Evolutionary conservation across 2,329 filamentous ascomycete species (phyloP).

Genomic region (Samsoniella hepiali): DNA sequence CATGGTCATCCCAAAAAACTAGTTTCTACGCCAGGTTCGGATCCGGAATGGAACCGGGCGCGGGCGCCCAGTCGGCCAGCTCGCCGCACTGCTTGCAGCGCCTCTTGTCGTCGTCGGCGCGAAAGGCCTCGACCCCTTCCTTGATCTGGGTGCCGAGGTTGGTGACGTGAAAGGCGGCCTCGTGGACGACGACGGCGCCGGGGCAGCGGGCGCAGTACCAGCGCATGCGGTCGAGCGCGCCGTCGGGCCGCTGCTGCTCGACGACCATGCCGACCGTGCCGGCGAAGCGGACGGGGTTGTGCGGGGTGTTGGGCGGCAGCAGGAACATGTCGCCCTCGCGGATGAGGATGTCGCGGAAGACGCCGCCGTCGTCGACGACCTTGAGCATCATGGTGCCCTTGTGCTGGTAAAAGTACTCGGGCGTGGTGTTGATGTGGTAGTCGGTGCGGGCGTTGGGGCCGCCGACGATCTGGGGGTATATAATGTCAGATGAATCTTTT

Average conservation of each 20-base stretch:
- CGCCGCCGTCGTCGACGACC: constrained; percentile 67
- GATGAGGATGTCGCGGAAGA: constrained; percentile 83
- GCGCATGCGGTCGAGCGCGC: constrained; percentile 71
- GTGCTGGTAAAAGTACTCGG: constrained; percentile 98
- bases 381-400: constrained; percentile 91
- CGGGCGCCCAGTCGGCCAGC: constrained; percentile 69
- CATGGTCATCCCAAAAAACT: too few relatives aligned
- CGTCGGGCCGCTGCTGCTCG: constrained; percentile 74
- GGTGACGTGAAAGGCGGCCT: constrained; percentile 82
- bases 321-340: constrained; percentile 92
- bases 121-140: constrained; percentile 80
- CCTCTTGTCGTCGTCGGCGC: constrained; percentile 61
- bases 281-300: constrained; percentile 91
- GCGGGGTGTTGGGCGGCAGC: constrained; percentile 88
- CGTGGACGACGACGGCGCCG: constrained; percentile 66
- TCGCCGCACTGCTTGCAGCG: constrained; percentile 74
- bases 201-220: constrained; percentile 81
- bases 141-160: constrained; percentile 95
- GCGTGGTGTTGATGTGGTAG: constrained; percentile 96
- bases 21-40: constrained; percentile 46
- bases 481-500: too few relatives aligned
- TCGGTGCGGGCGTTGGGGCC: constrained; percentile 94
- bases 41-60: constrained; percentile 55
- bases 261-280: constrained; percentile 92
- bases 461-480: constrained; percentile 68